phyloP scores from a whole-genome alignment of 306 rosid species.

The Dryas drummondii region DNA sequence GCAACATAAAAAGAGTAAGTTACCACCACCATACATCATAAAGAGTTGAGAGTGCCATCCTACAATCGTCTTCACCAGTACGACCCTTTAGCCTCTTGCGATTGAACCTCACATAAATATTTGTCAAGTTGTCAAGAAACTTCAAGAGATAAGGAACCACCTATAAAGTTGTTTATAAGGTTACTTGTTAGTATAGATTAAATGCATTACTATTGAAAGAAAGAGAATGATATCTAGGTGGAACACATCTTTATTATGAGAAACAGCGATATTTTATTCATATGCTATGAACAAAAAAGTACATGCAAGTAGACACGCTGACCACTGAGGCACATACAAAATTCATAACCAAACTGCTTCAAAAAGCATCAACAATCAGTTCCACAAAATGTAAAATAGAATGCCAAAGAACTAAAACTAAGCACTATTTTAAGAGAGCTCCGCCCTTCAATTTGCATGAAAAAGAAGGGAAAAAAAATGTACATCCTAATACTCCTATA shows the following conservation, averaged over 20 bases:
- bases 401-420: background rate
- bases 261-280: background rate
- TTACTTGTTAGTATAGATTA: background rate
- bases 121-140: conserved; percentile 94
- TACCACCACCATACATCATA: conserved; percentile 53
- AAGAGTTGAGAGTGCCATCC: conserved; percentile 90
- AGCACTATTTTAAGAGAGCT: background rate
- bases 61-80: conserved; percentile 90
- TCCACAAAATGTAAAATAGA: background rate
- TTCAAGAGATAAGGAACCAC: conserved; percentile 96
- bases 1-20: conserved; percentile 3
- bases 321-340: background rate
- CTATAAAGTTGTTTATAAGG: conserved; percentile 36
- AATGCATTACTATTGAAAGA: background rate
- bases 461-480: background rate
- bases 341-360: background rate
- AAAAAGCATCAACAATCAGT: background rate
- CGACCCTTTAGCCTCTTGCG: conserved; percentile 99
- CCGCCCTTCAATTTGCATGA: background rate
- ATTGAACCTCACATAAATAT: conserved; percentile 90
- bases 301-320: background rate
- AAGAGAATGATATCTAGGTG: background rate
- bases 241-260: background rate
- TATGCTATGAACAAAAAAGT: background rate
- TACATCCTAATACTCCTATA: no score